Evolutionary conservation across 2,329 filamentous ascomycete genomes (phyloP).

Genomic region (Cladophialophora exuberans): DNA sequence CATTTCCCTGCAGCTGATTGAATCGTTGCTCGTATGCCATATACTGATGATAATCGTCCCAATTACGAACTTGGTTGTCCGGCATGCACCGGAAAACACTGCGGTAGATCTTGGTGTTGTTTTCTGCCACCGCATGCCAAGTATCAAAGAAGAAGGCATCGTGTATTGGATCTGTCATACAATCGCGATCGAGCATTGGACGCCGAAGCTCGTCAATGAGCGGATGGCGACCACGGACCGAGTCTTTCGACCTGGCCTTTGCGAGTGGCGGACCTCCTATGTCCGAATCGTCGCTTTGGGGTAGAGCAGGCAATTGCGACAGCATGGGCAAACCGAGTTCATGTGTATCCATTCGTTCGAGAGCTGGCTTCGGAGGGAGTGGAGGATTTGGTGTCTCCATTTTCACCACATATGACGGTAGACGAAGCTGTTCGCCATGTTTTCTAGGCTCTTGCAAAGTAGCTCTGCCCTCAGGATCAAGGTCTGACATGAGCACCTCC

Average conservation of each 20-base stretch:
- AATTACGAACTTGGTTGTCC: slow-evolving; percentile 89
- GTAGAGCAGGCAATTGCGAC: slow-evolving; percentile 72
- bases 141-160: slow-evolving; percentile 82
- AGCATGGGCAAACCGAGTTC: slow-evolving; percentile 69
- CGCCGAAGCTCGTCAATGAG: slow-evolving; percentile 68
- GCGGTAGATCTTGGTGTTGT: slow-evolving; percentile 94
- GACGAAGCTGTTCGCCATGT: slow-evolving; percentile 41
- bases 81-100: slow-evolving; percentile 96
- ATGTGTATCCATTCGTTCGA: slow-evolving; percentile 65
- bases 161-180: slow-evolving; percentile 88
- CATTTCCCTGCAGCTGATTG: slow-evolving; percentile 65
- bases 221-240: slow-evolving; percentile 55
- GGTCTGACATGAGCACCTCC: slow-evolving; percentile 71
- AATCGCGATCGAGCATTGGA: slow-evolving; percentile 80
- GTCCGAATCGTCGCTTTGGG: slow-evolving; percentile 75
- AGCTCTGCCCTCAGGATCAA: slow-evolving; percentile 67
- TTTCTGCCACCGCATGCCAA: slow-evolving; percentile 84
- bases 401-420: slow-evolving; percentile 32
- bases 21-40: slow-evolving; percentile 77
- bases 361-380: slow-evolving; percentile 62
- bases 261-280: slow-evolving; percentile 72
- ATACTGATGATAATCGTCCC: slow-evolving; percentile 90
- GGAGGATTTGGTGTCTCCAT: slow-evolving; percentile 49
- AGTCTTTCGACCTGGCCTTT: slow-evolving; percentile 59
- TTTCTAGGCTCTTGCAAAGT: slow-evolving; percentile 58